These are phyloP conservation scores for Wickerhamiella kurtzmanii DNA, from an alignment of 805 yeast genomes.

Conservation along the genomic window DNA sequence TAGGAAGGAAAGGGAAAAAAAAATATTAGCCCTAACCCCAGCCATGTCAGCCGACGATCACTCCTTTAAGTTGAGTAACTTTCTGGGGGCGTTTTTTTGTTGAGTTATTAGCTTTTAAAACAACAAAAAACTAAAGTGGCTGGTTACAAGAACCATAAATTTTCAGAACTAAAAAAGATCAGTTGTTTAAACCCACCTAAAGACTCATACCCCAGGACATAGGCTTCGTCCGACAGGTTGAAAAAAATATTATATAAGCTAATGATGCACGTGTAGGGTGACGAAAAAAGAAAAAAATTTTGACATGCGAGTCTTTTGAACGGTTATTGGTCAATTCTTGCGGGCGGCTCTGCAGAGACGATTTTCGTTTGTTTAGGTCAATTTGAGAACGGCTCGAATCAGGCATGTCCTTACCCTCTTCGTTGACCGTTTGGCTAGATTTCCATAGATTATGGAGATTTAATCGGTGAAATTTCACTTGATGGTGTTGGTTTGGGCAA, in stretches of 20 bases:
- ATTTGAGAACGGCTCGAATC: not conserved
- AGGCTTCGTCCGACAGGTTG: too few relatives aligned
- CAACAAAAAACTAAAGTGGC: too few relatives aligned
- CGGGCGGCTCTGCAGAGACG: not conserved
- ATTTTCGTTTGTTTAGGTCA: not conserved
- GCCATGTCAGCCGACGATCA: not conserved
- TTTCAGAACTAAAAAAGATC: too few relatives aligned
- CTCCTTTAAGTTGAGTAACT: not conserved
- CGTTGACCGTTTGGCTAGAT: too few relatives aligned
- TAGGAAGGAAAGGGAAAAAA: not conserved
- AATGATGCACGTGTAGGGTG: not conserved
- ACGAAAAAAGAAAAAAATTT: not conserved
- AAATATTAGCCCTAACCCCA: not conserved
- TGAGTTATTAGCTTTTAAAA: too few relatives aligned
- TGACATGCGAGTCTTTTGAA: not conserved
- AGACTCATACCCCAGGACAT: too few relatives aligned
- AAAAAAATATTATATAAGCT: not conserved
- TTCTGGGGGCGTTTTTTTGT: not conserved
- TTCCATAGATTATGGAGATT: too few relatives aligned
- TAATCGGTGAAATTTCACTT: too few relatives aligned
- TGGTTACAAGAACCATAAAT: too few relatives aligned
- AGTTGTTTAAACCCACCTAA: too few relatives aligned
- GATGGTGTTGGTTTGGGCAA: too few relatives aligned
- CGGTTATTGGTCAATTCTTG: not conserved
- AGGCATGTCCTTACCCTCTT: not conserved